Conservation (phyloP, 2,329 filamentous ascomycete genomes). For the Apiospora marii region DNA sequence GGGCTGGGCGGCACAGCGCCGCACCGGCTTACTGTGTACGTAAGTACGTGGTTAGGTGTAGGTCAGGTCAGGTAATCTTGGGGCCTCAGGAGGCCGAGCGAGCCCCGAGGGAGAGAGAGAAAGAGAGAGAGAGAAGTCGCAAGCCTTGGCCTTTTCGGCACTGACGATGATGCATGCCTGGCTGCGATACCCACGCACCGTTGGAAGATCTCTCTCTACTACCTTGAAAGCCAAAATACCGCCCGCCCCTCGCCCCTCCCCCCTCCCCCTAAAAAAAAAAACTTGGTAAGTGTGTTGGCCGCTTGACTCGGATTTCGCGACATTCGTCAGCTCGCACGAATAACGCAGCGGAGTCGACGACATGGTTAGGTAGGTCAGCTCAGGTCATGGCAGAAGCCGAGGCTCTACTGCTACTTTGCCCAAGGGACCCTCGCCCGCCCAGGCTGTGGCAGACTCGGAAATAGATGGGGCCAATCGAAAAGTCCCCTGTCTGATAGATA, state of each 20-base stretch:
- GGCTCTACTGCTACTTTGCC: not conserved
- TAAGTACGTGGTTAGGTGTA: not conserved
- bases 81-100: not conserved
- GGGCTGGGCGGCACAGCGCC: not conserved
- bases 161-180: not conserved
- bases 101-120: not conserved
- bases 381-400: slow-evolving; percentile 3
- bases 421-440: not conserved
- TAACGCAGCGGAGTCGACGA: slow-evolving; percentile 10
- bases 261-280: not conserved
- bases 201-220: not conserved
- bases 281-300: not conserved
- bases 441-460: slow-evolving; percentile 8
- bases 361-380: slow-evolving; percentile 7
- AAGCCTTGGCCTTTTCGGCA: not conserved
- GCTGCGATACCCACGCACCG: not conserved
- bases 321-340: slow-evolving; percentile 15
- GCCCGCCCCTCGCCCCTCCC: too few species aligned
- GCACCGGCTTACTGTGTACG: not conserved
- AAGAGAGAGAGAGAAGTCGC: not conserved
- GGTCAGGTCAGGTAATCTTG: too few species aligned
- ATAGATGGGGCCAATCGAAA: slow-evolving; percentile 4
- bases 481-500: slow-evolving; percentile 12
- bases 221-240: not conserved
- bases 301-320: not conserved